These are phyloP conservation scores for Meira nashicola DNA, from an alignment of 1,284 basidiomycete species.

Conservation along the genomic window DNA sequence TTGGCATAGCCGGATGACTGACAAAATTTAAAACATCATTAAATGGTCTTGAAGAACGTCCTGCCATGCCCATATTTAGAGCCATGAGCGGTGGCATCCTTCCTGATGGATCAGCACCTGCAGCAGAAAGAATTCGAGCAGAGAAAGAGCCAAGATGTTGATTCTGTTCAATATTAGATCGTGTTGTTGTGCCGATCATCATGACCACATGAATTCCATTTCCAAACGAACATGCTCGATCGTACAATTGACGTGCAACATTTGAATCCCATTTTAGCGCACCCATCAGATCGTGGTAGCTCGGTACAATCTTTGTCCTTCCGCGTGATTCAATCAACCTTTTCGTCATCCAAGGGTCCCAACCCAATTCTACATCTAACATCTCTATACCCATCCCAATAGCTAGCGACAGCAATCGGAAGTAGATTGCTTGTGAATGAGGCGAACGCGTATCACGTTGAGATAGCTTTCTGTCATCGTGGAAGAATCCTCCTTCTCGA, in stretches of 20 bases:
- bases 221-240: constrained; percentile 15
- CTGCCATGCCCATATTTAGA: constrained; percentile 21
- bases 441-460: constrained; percentile 10
- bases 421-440: constrained; percentile 18
- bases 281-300: constrained; percentile 19
- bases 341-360: constrained; percentile 2
- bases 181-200: constrained; percentile 12
- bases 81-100: constrained; percentile 17
- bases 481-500: constrained; percentile 18
- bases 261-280: constrained; percentile 15
- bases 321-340: constrained; percentile 4
- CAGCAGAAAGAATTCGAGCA: constrained; percentile 11
- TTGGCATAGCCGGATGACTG: constrained; percentile 17
- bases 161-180: constrained; percentile 13
- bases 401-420: constrained; percentile 11
- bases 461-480: constrained; percentile 16
- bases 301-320: constrained; percentile 12
- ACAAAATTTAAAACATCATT: constrained; percentile 19
- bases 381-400: constrained; percentile 16
- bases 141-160: constrained; percentile 14
- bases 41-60: constrained; percentile 13
- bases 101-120: constrained; percentile 4
- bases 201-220: constrained; percentile 15
- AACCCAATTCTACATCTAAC: constrained; percentile 19
- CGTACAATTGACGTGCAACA: constrained; percentile 13